Evolutionary conservation across 2,329 filamentous ascomycete genomes (phyloP).

Genomic region (Neofusicoccum sp.): DNA sequence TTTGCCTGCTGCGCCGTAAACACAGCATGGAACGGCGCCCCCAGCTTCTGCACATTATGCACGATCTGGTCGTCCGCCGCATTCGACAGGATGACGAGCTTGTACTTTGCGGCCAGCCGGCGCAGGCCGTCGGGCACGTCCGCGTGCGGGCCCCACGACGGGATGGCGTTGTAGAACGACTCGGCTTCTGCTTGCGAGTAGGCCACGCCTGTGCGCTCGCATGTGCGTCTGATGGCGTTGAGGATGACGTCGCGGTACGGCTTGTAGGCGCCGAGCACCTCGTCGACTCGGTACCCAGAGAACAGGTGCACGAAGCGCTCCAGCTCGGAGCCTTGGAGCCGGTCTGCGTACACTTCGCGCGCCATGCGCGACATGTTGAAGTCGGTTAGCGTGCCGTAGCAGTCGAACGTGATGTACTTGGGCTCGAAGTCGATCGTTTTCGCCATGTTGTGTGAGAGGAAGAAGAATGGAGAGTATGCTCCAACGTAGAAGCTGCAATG

Average conservation of each 20-base stretch:
- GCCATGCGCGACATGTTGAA: constrained; percentile 19
- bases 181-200: neutral
- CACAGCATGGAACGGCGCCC: constrained; percentile 13
- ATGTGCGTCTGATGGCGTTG: constrained; percentile 4
- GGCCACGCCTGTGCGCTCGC: neutral
- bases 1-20: constrained; percentile 15
- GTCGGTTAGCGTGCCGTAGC: constrained; percentile 18
- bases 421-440: constrained; percentile 15
- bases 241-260: constrained; percentile 17
- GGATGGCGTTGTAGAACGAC: constrained; percentile 11
- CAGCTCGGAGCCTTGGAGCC: neutral
- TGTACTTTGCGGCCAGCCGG: constrained; percentile 12
- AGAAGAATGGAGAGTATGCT: neutral
- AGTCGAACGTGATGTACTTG: constrained; percentile 19
- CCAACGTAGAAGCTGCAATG: neutral
- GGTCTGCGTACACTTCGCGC: constrained; percentile 3
- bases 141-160: constrained; percentile 15
- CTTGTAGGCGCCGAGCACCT: constrained; percentile 16
- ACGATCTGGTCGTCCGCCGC: constrained; percentile 16
- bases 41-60: constrained; percentile 15
- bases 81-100: constrained; percentile 16
- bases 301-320: constrained; percentile 18
- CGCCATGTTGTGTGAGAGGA: neutral
- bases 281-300: constrained; percentile 16
- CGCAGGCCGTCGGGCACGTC: constrained; percentile 8